Percentiles rank a stretch among this genome's conserved stretches.
Conservation (phyloP, 495 filamentous ascomycete genomes). For the Penicillium nucicola region DNA sequence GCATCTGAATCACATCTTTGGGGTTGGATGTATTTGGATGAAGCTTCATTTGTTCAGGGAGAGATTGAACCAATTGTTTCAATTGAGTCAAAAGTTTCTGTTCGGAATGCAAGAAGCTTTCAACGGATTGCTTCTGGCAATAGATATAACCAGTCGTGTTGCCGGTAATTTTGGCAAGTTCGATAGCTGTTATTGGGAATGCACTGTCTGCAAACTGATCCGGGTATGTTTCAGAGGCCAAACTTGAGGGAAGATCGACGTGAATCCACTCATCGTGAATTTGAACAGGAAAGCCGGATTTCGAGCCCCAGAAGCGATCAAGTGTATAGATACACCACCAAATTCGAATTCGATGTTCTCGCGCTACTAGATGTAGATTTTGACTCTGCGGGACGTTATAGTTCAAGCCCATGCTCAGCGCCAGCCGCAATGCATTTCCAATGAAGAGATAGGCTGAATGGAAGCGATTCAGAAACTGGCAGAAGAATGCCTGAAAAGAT, state of each 20-base stretch:
- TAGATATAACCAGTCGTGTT: slow-evolving; percentile 31
- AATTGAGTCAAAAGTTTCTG: slow-evolving; percentile 36
- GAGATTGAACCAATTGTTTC: slow-evolving; percentile 35
- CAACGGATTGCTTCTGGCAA: slow-evolving; percentile 29
- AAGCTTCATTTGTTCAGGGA: slow-evolving; percentile 32
- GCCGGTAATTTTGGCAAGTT: slow-evolving; percentile 32
- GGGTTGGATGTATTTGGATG: slow-evolving; percentile 23
- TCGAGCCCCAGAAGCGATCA: slow-evolving; percentile 38
- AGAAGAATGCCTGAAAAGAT: slow-evolving; percentile 30
- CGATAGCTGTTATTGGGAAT: slow-evolving; percentile 27
- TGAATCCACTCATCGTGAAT: slow-evolving; percentile 39
- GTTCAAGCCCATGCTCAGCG: slow-evolving; percentile 33
- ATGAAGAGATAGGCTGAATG: slow-evolving; percentile 33
- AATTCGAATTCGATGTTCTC: slow-evolving; percentile 35
- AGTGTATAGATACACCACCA: slow-evolving; percentile 42
- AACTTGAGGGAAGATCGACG: slow-evolving; percentile 30
- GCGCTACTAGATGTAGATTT: slow-evolving; percentile 28
- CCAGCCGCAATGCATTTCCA: slow-evolving; percentile 32
- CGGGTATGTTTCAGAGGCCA: slow-evolving; percentile 18
- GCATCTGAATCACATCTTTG: slow-evolving; percentile 29
- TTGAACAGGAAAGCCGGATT: slow-evolving; percentile 31
- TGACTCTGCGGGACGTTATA: slow-evolving; percentile 37
- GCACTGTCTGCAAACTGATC: slow-evolving; percentile 31
- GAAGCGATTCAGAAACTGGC: slow-evolving; percentile 35
- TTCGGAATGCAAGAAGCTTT: slow-evolving; percentile 34